phyloP scores from a whole-genome alignment of 495 filamentous ascomycete genomes.

The Barbatosphaeria neglecta region DNA sequence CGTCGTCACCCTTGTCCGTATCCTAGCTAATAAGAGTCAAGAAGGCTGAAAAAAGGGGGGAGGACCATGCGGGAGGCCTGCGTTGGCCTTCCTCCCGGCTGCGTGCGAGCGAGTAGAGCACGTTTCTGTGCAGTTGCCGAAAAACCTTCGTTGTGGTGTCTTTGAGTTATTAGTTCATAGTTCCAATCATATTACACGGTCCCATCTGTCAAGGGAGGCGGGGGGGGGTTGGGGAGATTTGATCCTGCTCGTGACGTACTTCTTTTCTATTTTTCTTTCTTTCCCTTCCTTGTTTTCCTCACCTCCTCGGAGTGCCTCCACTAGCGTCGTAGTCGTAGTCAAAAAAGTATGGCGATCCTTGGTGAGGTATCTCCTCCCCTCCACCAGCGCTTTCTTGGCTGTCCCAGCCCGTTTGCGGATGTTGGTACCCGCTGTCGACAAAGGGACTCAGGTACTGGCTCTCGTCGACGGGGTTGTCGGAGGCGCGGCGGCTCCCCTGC shows the following conservation, averaged over 20 bases:
- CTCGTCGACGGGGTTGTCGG: conserved; percentile 4
- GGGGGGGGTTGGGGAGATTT: too few relatives aligned
- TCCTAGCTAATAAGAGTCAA: neutral
- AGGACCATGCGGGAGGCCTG: neutral
- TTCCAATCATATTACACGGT: conserved; percentile 1
- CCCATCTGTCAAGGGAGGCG: neutral
- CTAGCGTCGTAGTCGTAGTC: conserved; percentile 14
- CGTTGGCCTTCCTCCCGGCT: conserved; percentile 4
- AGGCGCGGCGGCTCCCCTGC: conserved; percentile 13
- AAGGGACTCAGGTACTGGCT: neutral
- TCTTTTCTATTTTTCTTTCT: too few relatives aligned
- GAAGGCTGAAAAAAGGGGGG: neutral
- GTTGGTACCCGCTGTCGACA: conserved; percentile 1
- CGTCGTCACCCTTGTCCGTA: neutral
- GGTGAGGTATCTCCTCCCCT: conserved; percentile 5
- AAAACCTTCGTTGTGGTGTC: too few relatives aligned
- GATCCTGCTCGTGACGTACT: too few relatives aligned
- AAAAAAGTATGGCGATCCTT: conserved; percentile 13
- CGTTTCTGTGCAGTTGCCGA: too few relatives aligned
- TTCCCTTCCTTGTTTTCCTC: too few relatives aligned
- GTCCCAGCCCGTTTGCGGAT: conserved; percentile 8
- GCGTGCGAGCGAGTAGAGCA: conserved; percentile 2
- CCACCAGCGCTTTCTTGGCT: conserved; percentile 14
- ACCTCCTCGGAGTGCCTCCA: conserved; percentile 2
- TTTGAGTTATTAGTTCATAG: neutral